Conservation (phyloP, 148 eudicot species). For the Silene latifolia region DNA sequence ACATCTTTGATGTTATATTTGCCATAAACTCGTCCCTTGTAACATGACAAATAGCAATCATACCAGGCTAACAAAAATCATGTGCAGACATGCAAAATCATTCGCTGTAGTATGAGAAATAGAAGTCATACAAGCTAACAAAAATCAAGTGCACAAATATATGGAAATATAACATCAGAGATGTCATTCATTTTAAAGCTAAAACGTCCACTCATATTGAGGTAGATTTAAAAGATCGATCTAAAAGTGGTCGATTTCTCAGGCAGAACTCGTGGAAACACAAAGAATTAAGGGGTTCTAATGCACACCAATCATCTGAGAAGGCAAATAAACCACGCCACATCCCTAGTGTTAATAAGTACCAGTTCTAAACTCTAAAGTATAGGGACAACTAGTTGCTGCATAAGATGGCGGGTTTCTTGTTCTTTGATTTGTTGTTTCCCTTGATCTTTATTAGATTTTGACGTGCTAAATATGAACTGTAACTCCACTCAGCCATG, state of each 20-base stretch:
- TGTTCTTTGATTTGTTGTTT: background rate
- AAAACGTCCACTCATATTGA: background rate
- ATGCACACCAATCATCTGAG: background rate
- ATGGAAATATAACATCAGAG: background rate
- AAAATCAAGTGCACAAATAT: constrained; percentile 4
- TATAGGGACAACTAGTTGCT: background rate
- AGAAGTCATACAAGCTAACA: constrained; percentile 3
- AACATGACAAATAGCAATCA: background rate
- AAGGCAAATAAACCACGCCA: background rate
- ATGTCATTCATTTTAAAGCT: background rate
- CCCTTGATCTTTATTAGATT: background rate
- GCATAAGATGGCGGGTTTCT: background rate
- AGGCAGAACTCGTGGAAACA: no score
- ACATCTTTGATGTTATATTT: no score
- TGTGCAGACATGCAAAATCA: background rate
- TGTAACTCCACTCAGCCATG: background rate
- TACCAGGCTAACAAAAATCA: background rate
- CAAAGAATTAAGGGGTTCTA: background rate
- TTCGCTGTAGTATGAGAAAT: background rate
- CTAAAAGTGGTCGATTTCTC: background rate
- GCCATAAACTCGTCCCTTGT: no score
- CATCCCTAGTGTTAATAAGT: background rate
- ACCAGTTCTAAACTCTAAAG: background rate
- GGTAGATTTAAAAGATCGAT: background rate
- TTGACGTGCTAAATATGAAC: no score